Evolutionary conservation across 2,329 filamentous ascomycete species (phyloP), one percentile per base, ranked within the genome.

Genomic region (Boeremia lycopersici): DNA sequence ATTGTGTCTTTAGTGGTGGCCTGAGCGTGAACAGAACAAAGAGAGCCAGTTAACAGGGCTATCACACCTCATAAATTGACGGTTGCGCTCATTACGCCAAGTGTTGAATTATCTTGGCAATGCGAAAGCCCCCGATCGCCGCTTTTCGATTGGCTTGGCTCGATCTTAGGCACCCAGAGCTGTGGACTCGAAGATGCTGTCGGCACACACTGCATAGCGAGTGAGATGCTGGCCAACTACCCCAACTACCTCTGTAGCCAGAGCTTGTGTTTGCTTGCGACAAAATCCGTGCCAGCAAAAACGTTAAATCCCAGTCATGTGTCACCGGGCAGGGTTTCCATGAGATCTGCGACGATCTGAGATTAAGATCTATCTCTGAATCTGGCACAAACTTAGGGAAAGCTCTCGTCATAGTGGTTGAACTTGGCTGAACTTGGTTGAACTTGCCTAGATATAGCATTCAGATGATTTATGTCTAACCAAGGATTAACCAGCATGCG

Each of bases 61-160:
- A n/a, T n/a, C n/a, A 23, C 19, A 3, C 19, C 19, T 23, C 26
- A 7, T 10, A 13, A 35, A 30, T 33, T 23, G 36, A 39, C 35
- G 35, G 30, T 15, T 13, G 42, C 36, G 8, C 15, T 26, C 7
- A 30, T 26, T 15, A 35, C 7, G 45, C 45, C 51, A 44, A 41
- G 28, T 10, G 15, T 2, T 35, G 19, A 11, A 33, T 39, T 28
- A 12, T 45, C 45, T 54, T 54, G 45, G 51, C 45, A 19, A 38
- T 34, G 31, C 31, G 12, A 17, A 44, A 26, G 19, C 19, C 19
- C 5, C 31, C 2, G 28, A 44, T 40, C 35, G 29, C 19, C 28
- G 10, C 23, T 29, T 30, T 15, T 25, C 19, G 28, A 28, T 36
- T 34, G 34, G 12, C 29, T 30, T 40, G 9, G 13, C 26, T 25